phyloP scores from a whole-genome alignment of 345 rosid genomes.

The Eucalyptus melliodora region DNA sequence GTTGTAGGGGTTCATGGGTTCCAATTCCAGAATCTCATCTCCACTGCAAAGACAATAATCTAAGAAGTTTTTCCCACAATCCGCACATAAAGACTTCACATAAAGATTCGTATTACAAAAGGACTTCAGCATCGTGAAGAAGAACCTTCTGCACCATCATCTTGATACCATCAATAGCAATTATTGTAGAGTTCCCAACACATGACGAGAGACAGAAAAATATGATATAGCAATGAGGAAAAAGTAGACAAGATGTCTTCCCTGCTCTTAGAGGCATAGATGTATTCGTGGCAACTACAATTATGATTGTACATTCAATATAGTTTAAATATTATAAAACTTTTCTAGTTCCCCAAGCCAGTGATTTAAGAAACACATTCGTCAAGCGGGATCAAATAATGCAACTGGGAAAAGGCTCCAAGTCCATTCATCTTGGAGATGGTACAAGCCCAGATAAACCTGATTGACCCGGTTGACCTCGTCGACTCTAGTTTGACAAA shows the following conservation, averaged over 20 bases:
- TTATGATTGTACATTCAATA: background rate
- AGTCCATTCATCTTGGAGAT: background rate
- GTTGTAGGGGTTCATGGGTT: conserved; percentile 57
- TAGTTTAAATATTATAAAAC: background rate
- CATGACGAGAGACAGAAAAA: background rate
- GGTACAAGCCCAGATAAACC: background rate
- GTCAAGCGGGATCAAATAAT: background rate
- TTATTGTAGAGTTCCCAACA: background rate
- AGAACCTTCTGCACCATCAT: background rate
- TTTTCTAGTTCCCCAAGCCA: background rate
- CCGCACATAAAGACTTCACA: background rate
- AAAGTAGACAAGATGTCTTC: background rate
- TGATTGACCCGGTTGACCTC: background rate
- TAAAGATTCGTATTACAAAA: background rate
- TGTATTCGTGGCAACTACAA: background rate
- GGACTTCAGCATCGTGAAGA: background rate
- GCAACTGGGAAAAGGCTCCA: background rate
- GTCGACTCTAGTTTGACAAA: background rate
- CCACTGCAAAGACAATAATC: conserved; percentile 13
- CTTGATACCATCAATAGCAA: background rate
- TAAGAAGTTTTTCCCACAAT: background rate
- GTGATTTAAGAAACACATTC: background rate
- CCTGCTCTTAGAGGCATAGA: background rate
- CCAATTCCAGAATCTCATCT: conserved; percentile 45
- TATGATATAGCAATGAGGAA: background rate